These are phyloP conservation scores for Daldinia sp. DNA, from an alignment of 2,329 filamentous ascomycete genomes.

Conservation along the genomic window DNA sequence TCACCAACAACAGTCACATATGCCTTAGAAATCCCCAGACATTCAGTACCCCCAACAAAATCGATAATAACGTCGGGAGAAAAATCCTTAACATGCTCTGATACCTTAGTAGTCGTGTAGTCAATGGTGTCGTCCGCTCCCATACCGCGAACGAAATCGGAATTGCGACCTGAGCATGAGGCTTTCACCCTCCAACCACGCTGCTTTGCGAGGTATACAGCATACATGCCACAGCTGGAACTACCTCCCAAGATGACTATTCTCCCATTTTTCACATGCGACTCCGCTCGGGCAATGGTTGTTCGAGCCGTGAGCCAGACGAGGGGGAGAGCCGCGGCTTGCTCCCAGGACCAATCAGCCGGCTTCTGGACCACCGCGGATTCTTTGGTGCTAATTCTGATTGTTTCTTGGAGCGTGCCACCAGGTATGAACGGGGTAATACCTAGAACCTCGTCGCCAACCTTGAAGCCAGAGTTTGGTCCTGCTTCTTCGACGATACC, in stretches of 20 bases:
- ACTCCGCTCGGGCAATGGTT: not conserved
- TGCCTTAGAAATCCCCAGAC: constrained; percentile 13
- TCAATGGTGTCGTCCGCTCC: constrained; percentile 33
- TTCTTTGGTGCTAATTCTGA: not conserved
- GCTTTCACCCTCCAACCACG: constrained; percentile 36
- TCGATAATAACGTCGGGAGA: not conserved
- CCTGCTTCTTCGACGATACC: not conserved
- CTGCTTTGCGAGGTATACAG: constrained; percentile 23
- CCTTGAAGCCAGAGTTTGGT: not conserved
- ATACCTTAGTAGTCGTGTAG: constrained; percentile 26
- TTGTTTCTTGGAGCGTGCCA: not conserved
- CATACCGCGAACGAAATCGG: constrained; percentile 28
- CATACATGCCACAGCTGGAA: constrained; percentile 35
- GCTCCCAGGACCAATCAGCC: constrained; percentile 9
- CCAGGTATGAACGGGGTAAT: not conserved
- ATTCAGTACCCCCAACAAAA: not conserved
- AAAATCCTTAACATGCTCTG: not conserved
- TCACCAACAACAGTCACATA: constrained; percentile 38
- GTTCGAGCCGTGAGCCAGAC: constrained; percentile 6
- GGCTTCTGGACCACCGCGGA: not conserved
- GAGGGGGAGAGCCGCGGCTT: constrained; percentile 11
- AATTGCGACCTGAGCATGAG: constrained; percentile 35
- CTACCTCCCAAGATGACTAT: constrained; percentile 32
- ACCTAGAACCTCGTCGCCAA: not conserved
- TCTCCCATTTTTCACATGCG: not conserved